These are phyloP conservation scores for Elsinoe fawcettii DNA, from an alignment of 2,329 filamentous ascomycete genomes.

Conservation along the genomic window DNA sequence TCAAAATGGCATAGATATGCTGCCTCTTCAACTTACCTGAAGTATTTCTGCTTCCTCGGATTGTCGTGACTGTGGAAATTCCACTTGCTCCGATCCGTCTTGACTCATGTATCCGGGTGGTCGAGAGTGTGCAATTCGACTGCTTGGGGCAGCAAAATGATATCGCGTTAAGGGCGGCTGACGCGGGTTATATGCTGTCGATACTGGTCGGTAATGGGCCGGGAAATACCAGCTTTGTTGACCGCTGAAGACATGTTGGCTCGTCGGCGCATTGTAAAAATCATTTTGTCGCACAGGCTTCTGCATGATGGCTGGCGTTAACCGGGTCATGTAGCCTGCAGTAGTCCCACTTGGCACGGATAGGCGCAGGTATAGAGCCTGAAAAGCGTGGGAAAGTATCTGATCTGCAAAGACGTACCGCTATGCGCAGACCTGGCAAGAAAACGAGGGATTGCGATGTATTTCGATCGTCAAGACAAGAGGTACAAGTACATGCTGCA, in stretches of 20 bases:
- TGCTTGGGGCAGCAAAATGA: background rate
- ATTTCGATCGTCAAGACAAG: background rate
- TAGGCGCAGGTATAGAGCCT: background rate
- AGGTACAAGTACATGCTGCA: background rate
- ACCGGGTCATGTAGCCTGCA: background rate
- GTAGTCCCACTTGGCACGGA: background rate
- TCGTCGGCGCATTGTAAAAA: background rate
- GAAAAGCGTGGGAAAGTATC: background rate
- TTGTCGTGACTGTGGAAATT: background rate
- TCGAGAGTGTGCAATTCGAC: background rate
- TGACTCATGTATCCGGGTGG: background rate
- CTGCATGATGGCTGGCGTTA: background rate
- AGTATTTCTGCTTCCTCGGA: background rate
- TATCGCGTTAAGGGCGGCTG: background rate
- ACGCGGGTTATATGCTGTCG: background rate
- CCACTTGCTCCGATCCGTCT: background rate
- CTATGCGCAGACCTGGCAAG: background rate
- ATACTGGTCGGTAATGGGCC: background rate
- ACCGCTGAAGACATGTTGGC: background rate
- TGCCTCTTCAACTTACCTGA: background rate
- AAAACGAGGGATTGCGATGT: background rate
- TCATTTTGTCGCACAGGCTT: background rate
- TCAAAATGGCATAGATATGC: too few relatives aligned
- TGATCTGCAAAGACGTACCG: background rate
- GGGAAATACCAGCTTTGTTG: background rate